Conservation (phyloP, 768 basidiomycete species). For the Cytidiella melzeri region DNA sequence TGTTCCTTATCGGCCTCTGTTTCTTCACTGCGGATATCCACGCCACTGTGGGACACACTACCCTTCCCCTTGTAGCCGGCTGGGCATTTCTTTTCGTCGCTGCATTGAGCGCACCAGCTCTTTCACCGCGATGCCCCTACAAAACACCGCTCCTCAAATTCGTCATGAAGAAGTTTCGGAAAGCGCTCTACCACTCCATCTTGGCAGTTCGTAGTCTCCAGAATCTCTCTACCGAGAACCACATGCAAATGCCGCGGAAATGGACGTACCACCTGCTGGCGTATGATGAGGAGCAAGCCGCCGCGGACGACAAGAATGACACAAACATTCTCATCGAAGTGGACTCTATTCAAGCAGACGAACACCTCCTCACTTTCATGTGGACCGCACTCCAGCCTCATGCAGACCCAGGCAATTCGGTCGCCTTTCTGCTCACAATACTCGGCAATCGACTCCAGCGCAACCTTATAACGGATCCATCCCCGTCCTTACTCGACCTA, state of each 20-base stretch:
- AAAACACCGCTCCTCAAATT: not conserved
- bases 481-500: too few relatives aligned
- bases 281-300: not conserved
- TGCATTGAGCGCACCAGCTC: not conserved
- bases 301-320: not conserved
- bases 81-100: constrained; percentile 2
- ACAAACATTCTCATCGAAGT: not conserved
- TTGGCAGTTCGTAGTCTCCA: not conserved
- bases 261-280: not conserved
- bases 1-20: constrained; percentile 6
- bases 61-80: not conserved
- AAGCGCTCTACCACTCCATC: not conserved
- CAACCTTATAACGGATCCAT: too few relatives aligned
- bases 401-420: too few relatives aligned
- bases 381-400: not conserved
- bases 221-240: too few relatives aligned
- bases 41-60: not conserved
- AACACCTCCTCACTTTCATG: not conserved
- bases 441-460: too few relatives aligned
- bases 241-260: too few relatives aligned
- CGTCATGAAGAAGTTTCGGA: not conserved
- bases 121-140: constrained; percentile 4
- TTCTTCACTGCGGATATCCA: not conserved
- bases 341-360: not conserved
- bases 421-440: too few relatives aligned